Conservation (phyloP, 2,329 filamentous ascomycete species). For the Amauroascus verrucosus region DNA sequence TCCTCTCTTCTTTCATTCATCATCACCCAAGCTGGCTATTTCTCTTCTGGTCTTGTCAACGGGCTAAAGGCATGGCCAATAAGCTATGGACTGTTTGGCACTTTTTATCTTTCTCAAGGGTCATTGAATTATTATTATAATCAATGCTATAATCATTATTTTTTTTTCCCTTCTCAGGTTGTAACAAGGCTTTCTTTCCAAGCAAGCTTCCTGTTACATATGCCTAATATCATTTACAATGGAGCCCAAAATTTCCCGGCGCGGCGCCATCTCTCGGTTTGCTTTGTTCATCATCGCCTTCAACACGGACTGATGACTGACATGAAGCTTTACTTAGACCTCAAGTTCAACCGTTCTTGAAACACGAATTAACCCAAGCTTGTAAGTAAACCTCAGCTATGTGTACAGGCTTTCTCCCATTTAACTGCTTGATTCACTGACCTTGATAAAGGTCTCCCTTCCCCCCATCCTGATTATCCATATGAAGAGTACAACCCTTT, state of each 20-base stretch:
- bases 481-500: slow-evolving; percentile 7
- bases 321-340: neutral
- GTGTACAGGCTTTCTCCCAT: neutral
- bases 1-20: neutral
- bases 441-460: neutral
- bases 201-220: neutral
- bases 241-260: slow-evolving; percentile 10
- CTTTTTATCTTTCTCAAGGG: neutral
- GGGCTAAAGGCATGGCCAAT: neutral
- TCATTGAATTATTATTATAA: too few species aligned
- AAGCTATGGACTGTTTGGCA: neutral
- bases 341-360: neutral
- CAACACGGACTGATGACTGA: neutral
- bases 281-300: neutral
- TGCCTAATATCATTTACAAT: slow-evolving; percentile 5
- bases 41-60: neutral
- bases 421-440: neutral
- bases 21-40: too few species aligned
- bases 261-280: slow-evolving; percentile 16
- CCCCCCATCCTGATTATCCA: slow-evolving; percentile 6
- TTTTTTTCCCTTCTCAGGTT: neutral
- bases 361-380: neutral
- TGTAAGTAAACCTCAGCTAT: neutral
- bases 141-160: neutral
- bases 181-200: neutral